Base-by-base conservation (phyloP, 805 yeast species). In the Vanderwaltozyma polyspora region DNA sequence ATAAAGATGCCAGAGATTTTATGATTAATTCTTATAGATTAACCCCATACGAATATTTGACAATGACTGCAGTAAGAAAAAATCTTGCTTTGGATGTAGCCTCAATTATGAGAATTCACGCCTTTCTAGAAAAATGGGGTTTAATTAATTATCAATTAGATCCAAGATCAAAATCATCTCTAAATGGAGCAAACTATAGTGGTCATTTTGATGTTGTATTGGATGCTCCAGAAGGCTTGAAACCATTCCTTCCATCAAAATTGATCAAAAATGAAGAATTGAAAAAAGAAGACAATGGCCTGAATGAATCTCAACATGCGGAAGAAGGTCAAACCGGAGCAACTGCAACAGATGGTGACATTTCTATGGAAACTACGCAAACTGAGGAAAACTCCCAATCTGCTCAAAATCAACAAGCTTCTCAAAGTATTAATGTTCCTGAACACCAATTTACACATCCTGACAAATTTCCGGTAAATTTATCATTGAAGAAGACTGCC, bases 161-260 rank as follows among this genome's bases (percentile, higher is more conserved):
- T 52, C 62, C 62, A 17, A 72, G 80, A 55, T 78, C 96, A 3
- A 84, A 85, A 43, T 85, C 95, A 1, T 73, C 89, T 21, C 59
- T 78, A 31, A 70, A 83, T 38, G 95, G 95, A 0, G 97, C 98
- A n/a, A 95, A 87, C 56, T 89, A 76, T 52, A 89, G 97, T 0
- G 97, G 97, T 6, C 97, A 91, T 55, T 89, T 85, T 66, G 95
- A 85, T 59, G 70, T 89, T 37, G 75, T 85, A 14, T 67, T 91
- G 37, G 97, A 89, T 55, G 84, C 95, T 6, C 97, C 98, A 17
- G 73, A 74, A 34, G 95, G 96, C 2, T 67, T 89, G 48, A 81
- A 78, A 45, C 95, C 95, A 7, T 72, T 73, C 39, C 48, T 64
- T 4, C 67, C 66, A 31, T 16, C 29, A 16, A 27, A 15, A 16